Percentiles rank a stretch among this genome's conserved stretches.
These are phyloP conservation scores for Breynia disticha DNA, from an alignment of 441 rosid species.

Conservation along the genomic window DNA sequence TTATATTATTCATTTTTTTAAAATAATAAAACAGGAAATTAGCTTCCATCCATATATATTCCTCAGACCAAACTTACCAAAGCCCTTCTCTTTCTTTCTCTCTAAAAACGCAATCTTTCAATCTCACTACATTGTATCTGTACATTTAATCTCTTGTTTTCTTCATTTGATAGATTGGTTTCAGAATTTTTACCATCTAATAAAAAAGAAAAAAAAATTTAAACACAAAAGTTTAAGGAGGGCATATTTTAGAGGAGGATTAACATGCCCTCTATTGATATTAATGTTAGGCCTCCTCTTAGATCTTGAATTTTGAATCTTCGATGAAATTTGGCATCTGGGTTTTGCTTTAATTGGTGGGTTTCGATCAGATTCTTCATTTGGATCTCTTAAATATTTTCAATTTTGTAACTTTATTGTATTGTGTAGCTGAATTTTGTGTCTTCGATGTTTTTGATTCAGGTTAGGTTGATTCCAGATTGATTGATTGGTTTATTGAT, in stretches of 20 bases:
- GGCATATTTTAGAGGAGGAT: constrained; percentile 20
- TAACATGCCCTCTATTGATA: constrained; percentile 30
- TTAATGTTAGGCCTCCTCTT: constrained; percentile 26
- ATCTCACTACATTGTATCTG: constrained; percentile 8
- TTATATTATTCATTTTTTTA: no score
- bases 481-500: constrained; percentile 16
- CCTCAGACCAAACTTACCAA: constrained; percentile 17
- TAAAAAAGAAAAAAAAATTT: constrained; percentile 2
- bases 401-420: constrained; percentile 11
- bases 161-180: constrained; percentile 3
- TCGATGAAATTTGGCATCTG: constrained; percentile 29
- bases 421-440: constrained; percentile 17
- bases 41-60: constrained; percentile 24
- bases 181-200: constrained; percentile 27
- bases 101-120: constrained; percentile 11
- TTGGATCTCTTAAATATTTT: constrained; percentile 18
- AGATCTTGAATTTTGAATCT: constrained; percentile 37
- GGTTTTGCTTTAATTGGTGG: constrained; percentile 33
- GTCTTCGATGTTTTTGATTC: constrained; percentile 10
- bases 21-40: constrained; percentile 4
- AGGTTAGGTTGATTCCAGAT: constrained; percentile 22
- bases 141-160: constrained; percentile 12
- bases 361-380: constrained; percentile 22
- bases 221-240: constrained; percentile 15
- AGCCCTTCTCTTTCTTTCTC: constrained; percentile 20